Conservation (phyloP, 2,329 filamentous ascomycete genomes). For the Aureobasidium sp. region DNA sequence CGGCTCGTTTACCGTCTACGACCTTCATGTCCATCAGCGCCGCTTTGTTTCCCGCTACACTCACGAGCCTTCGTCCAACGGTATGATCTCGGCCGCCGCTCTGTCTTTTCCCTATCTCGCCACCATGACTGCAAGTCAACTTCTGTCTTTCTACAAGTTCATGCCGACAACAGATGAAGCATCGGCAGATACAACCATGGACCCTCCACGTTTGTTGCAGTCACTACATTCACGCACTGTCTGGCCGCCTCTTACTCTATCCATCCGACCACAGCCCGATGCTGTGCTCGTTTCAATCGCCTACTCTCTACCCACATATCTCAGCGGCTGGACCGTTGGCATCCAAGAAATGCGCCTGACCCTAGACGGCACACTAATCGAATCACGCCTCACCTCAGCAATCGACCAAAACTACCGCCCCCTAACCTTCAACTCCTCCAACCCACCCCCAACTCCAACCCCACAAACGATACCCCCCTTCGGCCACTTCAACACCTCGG, state of each 20-base stretch:
- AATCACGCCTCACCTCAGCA: constrained; percentile 44
- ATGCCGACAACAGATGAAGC: constrained; percentile 22
- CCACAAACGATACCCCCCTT: constrained; percentile 15
- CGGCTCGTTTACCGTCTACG: constrained; percentile 64
- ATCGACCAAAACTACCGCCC: constrained; percentile 39
- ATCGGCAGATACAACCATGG: constrained; percentile 14
- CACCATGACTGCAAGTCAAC: constrained; percentile 64
- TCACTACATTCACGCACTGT: constrained; percentile 75
- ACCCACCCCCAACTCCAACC: constrained; percentile 16
- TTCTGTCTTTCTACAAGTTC: constrained; percentile 69
- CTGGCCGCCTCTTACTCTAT: constrained; percentile 70
- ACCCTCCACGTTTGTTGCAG: constrained; percentile 54
- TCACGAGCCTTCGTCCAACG: constrained; percentile 54
- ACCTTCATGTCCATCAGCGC: constrained; percentile 39
- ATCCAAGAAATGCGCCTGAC: constrained; percentile 80
- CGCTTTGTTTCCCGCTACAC: constrained; percentile 45
- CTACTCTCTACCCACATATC: constrained; percentile 69
- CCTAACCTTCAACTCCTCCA: constrained; percentile 23
- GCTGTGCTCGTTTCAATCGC: constrained; percentile 74
- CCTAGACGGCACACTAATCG: constrained; percentile 37
- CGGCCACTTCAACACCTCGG: constrained; percentile 16
- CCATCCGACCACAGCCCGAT: constrained; percentile 57
- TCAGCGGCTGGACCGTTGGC: constrained; percentile 77
- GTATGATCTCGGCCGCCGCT: constrained; percentile 60
- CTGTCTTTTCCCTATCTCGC: constrained; percentile 67